Evolutionary conservation across 2,329 filamentous ascomycete genomes (phyloP), one percentile per base, ranked within the genome.

Genomic region (Fusarium goolgardi): DNA sequence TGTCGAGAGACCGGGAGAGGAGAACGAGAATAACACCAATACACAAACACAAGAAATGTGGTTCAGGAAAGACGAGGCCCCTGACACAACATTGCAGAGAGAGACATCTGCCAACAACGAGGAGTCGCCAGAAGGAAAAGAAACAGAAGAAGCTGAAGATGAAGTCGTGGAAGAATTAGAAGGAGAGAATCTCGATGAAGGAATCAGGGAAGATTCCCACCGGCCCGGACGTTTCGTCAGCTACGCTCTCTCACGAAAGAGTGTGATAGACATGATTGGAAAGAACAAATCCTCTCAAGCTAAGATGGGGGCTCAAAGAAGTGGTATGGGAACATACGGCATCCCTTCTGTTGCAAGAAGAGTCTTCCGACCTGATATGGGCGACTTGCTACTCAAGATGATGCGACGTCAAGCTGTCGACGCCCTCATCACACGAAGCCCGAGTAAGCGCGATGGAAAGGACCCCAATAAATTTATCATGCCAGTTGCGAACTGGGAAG

Each of bases 341-440:
- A 29, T 45, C 5, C n/a, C 27, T 13, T 3, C 18, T 16, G 13
- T 6, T 16, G 27, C 18, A 13, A 50, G 50, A 29, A 52, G 68
- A 10, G 49, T 77, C 21, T 78, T 75, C 70, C 82, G 87, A 31
- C 40, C 77, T 7, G 86, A 89, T 67, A 91, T 90, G 87, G 80
- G 83, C 34, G 75, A 78, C 0, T 78, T 85, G 27, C 71, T 91
- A 0, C 77, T 89, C 6, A 75, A 80, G 8, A 76, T 84, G 59
- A 79, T 89, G 77, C 83, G 85, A 6, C 76, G 81, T 7, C 76
- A 81, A 3, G 79, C 84, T 20, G 77, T 81, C 2, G 80, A 85
- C 21, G 76, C 82, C 1, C 75, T 91, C 13, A 55, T 82, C 7
- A 52, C 67, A 63, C 20, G 61, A 40, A 51, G 66, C 5, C 54